Conservation (phyloP, 495 filamentous ascomycete species). For the Pyronema domesticum region DNA sequence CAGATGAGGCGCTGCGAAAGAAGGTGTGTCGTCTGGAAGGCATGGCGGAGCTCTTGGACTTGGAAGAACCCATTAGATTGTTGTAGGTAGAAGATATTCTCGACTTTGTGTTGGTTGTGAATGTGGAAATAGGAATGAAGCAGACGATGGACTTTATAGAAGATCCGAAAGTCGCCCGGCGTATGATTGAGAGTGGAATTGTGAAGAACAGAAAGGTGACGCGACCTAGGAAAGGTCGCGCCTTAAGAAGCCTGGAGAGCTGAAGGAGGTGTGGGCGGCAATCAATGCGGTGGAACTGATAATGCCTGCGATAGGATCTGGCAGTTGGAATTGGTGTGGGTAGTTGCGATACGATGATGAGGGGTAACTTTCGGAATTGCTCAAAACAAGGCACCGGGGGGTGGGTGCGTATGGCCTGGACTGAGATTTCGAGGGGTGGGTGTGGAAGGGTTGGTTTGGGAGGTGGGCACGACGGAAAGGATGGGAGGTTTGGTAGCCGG, state of each 20-base stretch:
- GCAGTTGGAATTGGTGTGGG: background rate
- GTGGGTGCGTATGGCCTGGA: background rate
- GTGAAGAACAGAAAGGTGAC: background rate
- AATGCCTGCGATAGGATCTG: background rate
- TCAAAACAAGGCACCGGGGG: background rate
- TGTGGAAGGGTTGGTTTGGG: background rate
- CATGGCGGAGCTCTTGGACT: background rate
- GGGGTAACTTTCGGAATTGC: background rate
- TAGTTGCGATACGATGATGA: background rate
- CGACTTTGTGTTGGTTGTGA: background rate
- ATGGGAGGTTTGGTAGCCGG: too few species aligned
- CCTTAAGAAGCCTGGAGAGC: background rate
- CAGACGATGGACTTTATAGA: background rate
- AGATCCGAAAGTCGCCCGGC: background rate
- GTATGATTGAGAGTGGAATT: background rate
- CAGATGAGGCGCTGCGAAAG: background rate
- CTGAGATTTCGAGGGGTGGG: background rate
- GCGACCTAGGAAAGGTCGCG: background rate
- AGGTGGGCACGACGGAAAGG: background rate
- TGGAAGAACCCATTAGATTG: slow-evolving; percentile 1
- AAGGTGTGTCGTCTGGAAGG: background rate
- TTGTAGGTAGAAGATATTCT: background rate
- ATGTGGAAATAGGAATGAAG: background rate
- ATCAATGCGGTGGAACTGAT: background rate
- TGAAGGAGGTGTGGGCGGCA: background rate